Conservation (phyloP, 1,284 basidiomycete species). For the Gymnopus androsaceus region DNA sequence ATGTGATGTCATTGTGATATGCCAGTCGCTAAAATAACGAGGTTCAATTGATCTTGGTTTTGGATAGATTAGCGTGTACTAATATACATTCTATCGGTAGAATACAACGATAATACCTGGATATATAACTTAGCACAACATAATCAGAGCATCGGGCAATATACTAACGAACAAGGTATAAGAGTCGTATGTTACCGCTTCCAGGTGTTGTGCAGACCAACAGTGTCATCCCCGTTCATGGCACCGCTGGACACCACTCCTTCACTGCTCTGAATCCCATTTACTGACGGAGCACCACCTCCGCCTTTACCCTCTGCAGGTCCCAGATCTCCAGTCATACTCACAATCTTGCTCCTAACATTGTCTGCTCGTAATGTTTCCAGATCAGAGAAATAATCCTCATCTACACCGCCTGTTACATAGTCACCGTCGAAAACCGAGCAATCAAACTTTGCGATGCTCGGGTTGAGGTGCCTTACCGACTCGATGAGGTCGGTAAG, state of each 20-base stretch:
- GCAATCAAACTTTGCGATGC: constrained; percentile 87
- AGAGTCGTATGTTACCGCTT: background rate
- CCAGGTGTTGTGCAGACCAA: constrained; percentile 78
- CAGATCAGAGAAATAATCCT: constrained; percentile 77
- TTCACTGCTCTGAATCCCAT: constrained; percentile 29
- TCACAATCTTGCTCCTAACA: constrained; percentile 62
- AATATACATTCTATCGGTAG: too few species aligned
- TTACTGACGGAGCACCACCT: constrained; percentile 26
- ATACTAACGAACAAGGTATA: too few species aligned
- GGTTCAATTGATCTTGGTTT: too few species aligned
- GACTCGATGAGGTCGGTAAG: constrained; percentile 86
- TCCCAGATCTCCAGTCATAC: constrained; percentile 33
- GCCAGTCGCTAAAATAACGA: too few species aligned
- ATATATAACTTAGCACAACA: too few species aligned
- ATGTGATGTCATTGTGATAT: too few species aligned
- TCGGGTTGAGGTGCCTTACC: constrained; percentile 86
- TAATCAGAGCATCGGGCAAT: too few species aligned
- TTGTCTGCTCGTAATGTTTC: constrained; percentile 86
- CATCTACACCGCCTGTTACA: constrained; percentile 94
- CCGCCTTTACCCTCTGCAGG: constrained; percentile 42
- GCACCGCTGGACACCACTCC: constrained; percentile 37
- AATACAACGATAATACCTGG: too few species aligned
- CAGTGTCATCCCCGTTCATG: constrained; percentile 69
- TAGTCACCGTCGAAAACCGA: constrained; percentile 98
- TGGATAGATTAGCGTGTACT: too few species aligned